phyloP scores from a whole-genome alignment of 2,329 filamentous ascomycete genomes.

The Microdochium bolleyi region DNA sequence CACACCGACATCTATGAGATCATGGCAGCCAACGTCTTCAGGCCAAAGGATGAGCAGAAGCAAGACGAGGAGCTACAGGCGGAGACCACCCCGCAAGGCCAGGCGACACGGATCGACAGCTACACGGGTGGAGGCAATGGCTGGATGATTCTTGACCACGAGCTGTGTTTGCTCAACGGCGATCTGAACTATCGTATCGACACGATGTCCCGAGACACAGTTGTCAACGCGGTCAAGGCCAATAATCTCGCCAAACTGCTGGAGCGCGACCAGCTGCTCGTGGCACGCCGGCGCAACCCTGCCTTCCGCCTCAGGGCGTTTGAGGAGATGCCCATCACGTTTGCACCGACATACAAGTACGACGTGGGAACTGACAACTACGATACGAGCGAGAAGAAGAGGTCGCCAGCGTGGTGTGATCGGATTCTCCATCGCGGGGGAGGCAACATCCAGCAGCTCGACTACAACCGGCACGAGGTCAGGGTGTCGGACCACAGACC shows the following conservation, averaged over 20 bases:
- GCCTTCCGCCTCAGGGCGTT: slow-evolving; percentile 84
- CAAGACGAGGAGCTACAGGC: not conserved
- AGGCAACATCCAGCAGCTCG: slow-evolving; percentile 75
- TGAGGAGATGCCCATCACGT: slow-evolving; percentile 82
- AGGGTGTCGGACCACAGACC: slow-evolving; percentile 87
- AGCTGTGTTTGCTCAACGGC: slow-evolving; percentile 93
- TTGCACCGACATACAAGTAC: slow-evolving; percentile 97
- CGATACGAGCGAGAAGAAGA: slow-evolving; percentile 89
- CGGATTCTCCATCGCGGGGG: slow-evolving; percentile 78
- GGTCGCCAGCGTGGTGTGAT: slow-evolving; percentile 95
- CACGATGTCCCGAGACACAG: slow-evolving; percentile 88
- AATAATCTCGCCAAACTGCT: slow-evolving; percentile 80
- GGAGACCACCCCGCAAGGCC: not conserved
- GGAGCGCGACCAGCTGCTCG: slow-evolving; percentile 86
- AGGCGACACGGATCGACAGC: slow-evolving; percentile 54
- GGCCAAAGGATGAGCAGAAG: slow-evolving; percentile 42
- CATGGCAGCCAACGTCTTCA: slow-evolving; percentile 74
- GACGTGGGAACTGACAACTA: slow-evolving; percentile 93
- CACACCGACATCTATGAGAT: slow-evolving; percentile 92
- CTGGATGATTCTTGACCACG: slow-evolving; percentile 89
- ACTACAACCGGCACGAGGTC: slow-evolving; percentile 86
- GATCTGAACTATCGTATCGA: slow-evolving; percentile 98
- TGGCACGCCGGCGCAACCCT: slow-evolving; percentile 82
- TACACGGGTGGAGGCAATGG: slow-evolving; percentile 92
- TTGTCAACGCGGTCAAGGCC: slow-evolving; percentile 75